These are phyloP conservation scores for Penicillium salamii DNA, from an alignment of 495 filamentous ascomycete genomes.

Conservation along the genomic window DNA sequence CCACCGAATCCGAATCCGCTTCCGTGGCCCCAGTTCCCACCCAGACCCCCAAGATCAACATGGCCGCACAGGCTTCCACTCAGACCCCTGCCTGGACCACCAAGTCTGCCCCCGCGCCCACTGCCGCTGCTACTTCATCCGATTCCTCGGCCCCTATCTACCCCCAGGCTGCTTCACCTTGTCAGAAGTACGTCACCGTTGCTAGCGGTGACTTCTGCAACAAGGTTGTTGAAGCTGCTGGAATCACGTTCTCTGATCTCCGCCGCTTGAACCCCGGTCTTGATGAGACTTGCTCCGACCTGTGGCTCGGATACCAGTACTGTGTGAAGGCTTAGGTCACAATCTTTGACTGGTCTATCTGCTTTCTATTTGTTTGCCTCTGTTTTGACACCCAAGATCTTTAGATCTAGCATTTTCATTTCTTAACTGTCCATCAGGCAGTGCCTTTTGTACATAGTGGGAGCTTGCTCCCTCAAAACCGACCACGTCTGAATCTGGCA, in stretches of 20 bases:
- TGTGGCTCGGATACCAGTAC: constrained; percentile 42
- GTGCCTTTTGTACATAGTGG: constrained; percentile 9
- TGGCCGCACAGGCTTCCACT: background rate
- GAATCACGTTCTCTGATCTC: constrained; percentile 28
- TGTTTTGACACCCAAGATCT: background rate
- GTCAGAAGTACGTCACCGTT: constrained; percentile 43
- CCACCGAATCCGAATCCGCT: background rate
- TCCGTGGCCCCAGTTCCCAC: background rate
- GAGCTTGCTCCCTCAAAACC: constrained; percentile 9
- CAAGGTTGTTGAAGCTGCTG: constrained; percentile 28
- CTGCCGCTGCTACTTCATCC: constrained; percentile 8
- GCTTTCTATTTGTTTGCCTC: background rate
- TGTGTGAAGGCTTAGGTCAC: constrained; percentile 28
- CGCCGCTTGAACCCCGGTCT: constrained; percentile 40
- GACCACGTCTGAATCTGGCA: background rate
- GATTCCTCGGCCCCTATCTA: constrained; percentile 10
- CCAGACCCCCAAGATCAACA: background rate
- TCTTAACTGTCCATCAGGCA: constrained; percentile 6
- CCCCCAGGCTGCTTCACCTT: constrained; percentile 36
- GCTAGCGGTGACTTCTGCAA: constrained; percentile 39
- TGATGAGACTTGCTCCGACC: constrained; percentile 30
- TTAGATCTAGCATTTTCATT: background rate
- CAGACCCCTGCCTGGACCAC: constrained; percentile 8
- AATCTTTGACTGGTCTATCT: background rate
- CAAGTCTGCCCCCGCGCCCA: constrained; percentile 15